Evolutionary conservation across 2,329 filamentous ascomycete species (phyloP), one percentile per base, ranked within the genome.

Genomic region (Aspergillus aculeatinus): DNA sequence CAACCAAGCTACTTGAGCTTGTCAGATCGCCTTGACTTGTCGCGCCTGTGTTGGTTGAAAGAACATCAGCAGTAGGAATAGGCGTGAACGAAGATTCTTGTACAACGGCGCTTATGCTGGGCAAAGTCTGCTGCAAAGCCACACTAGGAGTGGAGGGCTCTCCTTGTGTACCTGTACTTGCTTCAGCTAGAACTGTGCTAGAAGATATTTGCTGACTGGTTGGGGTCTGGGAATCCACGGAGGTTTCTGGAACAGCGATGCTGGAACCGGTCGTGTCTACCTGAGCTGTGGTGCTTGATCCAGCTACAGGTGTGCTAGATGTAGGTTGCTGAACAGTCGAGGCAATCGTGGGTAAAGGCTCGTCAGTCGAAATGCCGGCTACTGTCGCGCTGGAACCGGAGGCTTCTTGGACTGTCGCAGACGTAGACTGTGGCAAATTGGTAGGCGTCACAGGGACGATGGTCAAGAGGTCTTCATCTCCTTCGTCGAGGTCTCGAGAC

Each of bases 371-470:
- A 35, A 12, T 2, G 33, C 14, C 16, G 33, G 33, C 11, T 19
- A 44, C 3, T 16, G 52, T 23, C 2, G 35, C n/a, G 51, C 51
- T 44, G 35, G 53, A 33, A 31, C 42, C 48, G 42, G 42, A 27
- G n/a, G 23, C 52, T 12, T 19, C 11, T 6, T 44, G 39, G 6
- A 19, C 14, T 44, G 39, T 44, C 16, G 39, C 16, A 16, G 39
- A 19, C 14, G 39, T 44, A 44, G 16, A 44, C 9, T 55, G 23
- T 21, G 42, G 53, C 4, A 55, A 14, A 16, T 14, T 48, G 44
- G 53, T 48, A 12, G 53, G 53, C 7, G 53, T 55, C 10, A 55
- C 53, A 23, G 53, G 53, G 9, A 55, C 11, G 27, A 55, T 47
- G 9, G 53, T 55, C 42, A 55, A 48, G 7, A 27, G 25, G 10